These are phyloP conservation scores for Ceratorhiza oryzae-sativae DNA, from an alignment of 1,284 basidiomycete genomes.

Conservation along the genomic window DNA sequence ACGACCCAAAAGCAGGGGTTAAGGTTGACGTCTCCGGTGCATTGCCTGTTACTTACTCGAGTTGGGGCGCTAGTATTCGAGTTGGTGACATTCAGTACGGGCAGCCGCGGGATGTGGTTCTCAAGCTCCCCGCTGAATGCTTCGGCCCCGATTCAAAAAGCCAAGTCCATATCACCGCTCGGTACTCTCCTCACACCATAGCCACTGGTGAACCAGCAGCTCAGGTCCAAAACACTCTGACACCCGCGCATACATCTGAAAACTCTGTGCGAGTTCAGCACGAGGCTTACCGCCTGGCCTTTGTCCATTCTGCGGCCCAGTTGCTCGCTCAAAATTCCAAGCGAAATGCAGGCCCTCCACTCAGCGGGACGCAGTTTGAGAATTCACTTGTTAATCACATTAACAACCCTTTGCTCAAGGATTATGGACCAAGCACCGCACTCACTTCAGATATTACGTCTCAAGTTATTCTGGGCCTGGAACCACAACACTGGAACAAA, in stretches of 20 bases:
- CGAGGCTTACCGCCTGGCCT: conserved; percentile 39
- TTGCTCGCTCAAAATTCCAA: conserved; percentile 7
- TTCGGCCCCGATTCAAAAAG: conserved; percentile 6
- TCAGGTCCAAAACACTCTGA: neutral
- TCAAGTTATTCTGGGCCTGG: conserved; percentile 41
- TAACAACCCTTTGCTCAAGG: conserved; percentile 3
- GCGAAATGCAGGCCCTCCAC: neutral
- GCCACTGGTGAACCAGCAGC: conserved; percentile 1
- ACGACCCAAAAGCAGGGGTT: conserved; percentile 21
- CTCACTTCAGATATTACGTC: conserved; percentile 43
- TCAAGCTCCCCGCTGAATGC: conserved; percentile 36
- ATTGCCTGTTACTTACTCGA: conserved; percentile 60
- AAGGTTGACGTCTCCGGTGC: conserved; percentile 40
- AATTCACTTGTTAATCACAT: neutral
- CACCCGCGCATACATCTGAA: conserved; percentile 10
- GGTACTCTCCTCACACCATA: conserved; percentile 38
- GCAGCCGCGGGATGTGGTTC: conserved; percentile 43
- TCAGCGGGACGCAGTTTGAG: conserved; percentile 1
- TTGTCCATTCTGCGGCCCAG: conserved; percentile 33
- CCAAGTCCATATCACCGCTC: conserved; percentile 37
- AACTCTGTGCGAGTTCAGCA: conserved; percentile 31
- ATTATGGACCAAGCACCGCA: conserved; percentile 32
- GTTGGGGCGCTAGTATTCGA: conserved; percentile 44
- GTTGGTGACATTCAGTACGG: conserved; percentile 44
- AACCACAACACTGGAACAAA: conserved; percentile 25